Conservation (phyloP, 352 stramenopile species). For the Thalassiosira pacifica region DNA sequence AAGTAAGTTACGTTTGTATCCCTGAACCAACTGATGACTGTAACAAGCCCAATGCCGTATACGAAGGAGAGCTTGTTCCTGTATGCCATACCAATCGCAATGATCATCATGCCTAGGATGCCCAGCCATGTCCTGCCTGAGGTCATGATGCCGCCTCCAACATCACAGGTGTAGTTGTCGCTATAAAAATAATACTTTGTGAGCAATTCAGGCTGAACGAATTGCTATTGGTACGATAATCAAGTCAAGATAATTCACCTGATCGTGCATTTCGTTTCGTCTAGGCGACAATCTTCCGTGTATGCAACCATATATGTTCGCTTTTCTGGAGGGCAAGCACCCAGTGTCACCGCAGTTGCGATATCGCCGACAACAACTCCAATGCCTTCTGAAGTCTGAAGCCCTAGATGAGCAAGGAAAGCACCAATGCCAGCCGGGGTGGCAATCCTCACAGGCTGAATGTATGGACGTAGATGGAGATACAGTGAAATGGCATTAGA, state of each 20-base stretch:
- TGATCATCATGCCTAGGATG: conserved; percentile 81
- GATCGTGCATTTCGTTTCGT: no score
- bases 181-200: no score
- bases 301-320: conserved; percentile 67
- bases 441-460: conserved; percentile 64
- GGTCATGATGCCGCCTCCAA: conserved; percentile 67
- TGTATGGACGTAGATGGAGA: no score
- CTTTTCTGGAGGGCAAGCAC: conserved; percentile 71
- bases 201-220: no score
- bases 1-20: conserved; percentile 77
- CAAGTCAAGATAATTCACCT: no score
- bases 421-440: conserved; percentile 75
- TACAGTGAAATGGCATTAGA: no score
- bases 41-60: conserved; percentile 78
- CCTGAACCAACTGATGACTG: conserved; percentile 78
- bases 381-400: conserved; percentile 78
- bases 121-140: conserved; percentile 74
- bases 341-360: conserved; percentile 77
- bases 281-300: conserved; percentile 63
- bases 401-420: conserved; percentile 78
- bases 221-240: no score
- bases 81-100: conserved; percentile 72
- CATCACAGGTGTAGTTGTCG: conserved; percentile 79
- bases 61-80: conserved; percentile 71
- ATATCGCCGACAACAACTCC: conserved; percentile 76